Evolutionary conservation across 2,329 filamentous ascomycete genomes (phyloP).

Genomic region (Colletotrichum sp.): DNA sequence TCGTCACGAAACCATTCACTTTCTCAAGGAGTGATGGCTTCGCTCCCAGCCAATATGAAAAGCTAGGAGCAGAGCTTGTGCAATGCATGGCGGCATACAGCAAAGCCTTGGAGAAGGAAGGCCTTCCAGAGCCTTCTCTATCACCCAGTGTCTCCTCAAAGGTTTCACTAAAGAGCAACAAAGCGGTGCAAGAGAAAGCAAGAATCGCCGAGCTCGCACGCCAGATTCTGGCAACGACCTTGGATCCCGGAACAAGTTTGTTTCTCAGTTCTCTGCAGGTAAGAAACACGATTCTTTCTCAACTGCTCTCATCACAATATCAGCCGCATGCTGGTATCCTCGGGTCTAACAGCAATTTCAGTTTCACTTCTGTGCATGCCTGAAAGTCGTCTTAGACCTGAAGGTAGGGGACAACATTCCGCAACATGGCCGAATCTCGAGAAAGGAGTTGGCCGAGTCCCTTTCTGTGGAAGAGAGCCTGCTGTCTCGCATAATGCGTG

Average conservation of each 20-base stretch:
- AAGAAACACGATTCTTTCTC: fast-evolving
- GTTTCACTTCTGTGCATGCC: neutral
- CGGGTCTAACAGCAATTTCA: neutral
- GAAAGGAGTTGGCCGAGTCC: neutral
- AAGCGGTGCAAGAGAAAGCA: neutral
- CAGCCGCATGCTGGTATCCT: neutral
- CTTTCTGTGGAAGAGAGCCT: neutral
- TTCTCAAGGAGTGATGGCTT: neutral
- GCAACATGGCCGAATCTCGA: neutral
- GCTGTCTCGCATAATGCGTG: neutral
- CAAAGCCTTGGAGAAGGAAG: neutral
- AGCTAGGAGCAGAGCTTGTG: neutral
- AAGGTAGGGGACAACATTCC: neutral
- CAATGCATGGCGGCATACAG: neutral
- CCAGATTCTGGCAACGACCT: neutral
- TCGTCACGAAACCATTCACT: neutral
- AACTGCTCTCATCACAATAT: fast-evolving
- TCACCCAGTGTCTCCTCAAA: neutral
- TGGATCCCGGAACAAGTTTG: neutral
- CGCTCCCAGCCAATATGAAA: neutral
- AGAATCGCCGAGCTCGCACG: neutral
- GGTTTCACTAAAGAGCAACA: neutral
- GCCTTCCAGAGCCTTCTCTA: neutral
- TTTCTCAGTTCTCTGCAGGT: neutral
- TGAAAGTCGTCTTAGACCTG: neutral